Evolutionary conservation across 208 protist genomes (phyloP).

Genomic region (Trypanosoma rangeli): DNA sequence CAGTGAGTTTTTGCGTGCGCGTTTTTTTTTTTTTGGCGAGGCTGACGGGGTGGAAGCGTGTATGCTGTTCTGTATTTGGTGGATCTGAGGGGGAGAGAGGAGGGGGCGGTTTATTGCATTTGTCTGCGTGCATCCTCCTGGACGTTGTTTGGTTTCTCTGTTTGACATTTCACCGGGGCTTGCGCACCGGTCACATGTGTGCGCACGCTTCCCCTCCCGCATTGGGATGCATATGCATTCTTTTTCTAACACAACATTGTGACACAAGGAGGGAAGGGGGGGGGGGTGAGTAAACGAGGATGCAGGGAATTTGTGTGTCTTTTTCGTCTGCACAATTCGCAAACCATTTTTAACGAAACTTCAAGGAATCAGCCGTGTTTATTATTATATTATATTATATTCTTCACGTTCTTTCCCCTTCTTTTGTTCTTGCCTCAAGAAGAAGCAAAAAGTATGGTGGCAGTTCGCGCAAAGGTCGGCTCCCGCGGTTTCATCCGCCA

Average conservation of each 20-base stretch:
- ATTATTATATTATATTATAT: background rate
- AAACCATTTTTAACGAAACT: background rate
- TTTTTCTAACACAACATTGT: background rate
- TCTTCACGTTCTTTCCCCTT: background rate
- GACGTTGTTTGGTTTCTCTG: no score
- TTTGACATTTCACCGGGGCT: no score
- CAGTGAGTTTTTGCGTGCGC: constrained; percentile 7
- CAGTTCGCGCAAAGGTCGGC: constrained; percentile 90
- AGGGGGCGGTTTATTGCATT: no score
- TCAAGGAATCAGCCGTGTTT: background rate
- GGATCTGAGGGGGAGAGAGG: background rate
- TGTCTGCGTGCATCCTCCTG: no score
- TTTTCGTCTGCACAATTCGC: no score
- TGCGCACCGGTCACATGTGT: background rate
- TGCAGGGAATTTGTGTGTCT: no score
- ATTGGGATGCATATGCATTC: background rate
- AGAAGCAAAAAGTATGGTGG: constrained; percentile 65
- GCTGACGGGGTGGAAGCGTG: no score
- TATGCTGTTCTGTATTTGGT: constrained; percentile 14
- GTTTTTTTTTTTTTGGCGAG: constrained; percentile 6
- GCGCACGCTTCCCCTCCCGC: background rate
- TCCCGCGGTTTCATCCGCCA: constrained; percentile 80
- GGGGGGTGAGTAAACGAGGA: no score
- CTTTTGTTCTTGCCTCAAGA: background rate
- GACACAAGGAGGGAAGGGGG: background rate